Evolutionary conservation across 2,329 filamentous ascomycete genomes (phyloP).

Genomic region (Metarhizium brunneum): DNA sequence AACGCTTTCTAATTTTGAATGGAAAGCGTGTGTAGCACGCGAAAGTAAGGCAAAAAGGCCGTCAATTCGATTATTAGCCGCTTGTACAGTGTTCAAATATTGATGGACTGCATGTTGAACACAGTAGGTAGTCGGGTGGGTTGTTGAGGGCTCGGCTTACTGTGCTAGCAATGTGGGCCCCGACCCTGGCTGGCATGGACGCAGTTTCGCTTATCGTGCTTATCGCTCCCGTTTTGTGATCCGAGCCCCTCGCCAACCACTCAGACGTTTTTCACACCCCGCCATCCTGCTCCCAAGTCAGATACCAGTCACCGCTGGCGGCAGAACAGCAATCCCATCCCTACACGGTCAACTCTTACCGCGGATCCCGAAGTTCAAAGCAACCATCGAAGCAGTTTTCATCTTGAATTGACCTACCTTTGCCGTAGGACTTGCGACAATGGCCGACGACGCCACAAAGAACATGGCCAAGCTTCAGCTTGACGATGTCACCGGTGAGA

Average conservation of each 20-base stretch:
- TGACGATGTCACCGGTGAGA: conserved; percentile 54
- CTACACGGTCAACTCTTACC: background rate
- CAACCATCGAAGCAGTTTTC: background rate
- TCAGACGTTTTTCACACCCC: conserved; percentile 1
- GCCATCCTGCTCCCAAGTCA: conserved; percentile 1
- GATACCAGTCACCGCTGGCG: background rate
- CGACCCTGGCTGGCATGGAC: background rate
- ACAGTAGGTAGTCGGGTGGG: background rate
- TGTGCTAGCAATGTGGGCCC: too few relatives aligned
- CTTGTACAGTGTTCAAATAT: too few relatives aligned
- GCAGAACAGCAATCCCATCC: background rate
- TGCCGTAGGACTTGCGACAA: conserved; percentile 15
- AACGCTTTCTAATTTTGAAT: too few relatives aligned
- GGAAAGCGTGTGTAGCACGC: too few relatives aligned
- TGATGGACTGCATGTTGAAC: too few relatives aligned
- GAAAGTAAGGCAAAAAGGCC: too few relatives aligned
- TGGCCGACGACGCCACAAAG: conserved; percentile 39
- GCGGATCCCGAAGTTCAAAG: background rate
- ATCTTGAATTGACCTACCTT: background rate
- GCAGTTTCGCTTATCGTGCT: background rate
- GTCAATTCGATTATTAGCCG: too few relatives aligned
- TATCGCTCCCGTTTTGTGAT: background rate
- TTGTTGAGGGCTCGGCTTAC: background rate
- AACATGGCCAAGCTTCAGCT: conserved; percentile 48
- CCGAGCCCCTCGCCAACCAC: background rate